Base-by-base conservation (phyloP, 495 filamentous ascomycete species). In the Massariosphaeria phaeospora region DNA sequence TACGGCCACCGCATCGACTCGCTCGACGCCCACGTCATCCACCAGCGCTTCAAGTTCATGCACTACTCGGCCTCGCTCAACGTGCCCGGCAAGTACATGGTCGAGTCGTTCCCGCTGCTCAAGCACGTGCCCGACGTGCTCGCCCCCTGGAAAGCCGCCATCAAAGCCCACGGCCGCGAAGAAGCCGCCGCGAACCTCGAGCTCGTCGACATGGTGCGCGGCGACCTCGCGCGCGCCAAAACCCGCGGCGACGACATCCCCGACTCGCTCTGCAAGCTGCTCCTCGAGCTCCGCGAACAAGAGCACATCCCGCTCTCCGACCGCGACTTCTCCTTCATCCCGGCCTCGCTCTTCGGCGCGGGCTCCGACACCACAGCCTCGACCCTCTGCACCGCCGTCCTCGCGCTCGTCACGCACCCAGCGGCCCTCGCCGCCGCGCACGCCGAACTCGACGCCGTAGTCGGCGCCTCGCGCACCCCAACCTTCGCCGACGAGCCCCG, bases 321-420 rank as follows among this genome's bases (percentile, higher is more conserved):
- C 42, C 70, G 69, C 24, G 79, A 84, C 62, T 76, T 85, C 49
- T 79, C 81, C 11, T 73, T 73, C 56, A 69, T 84, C 0, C 79
- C 77, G 0, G 80, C 79, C 1, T 82, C 79, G 33, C 70, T 84
- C 4, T 84, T 84, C 51, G 80, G 79, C 2, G 82, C 82, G 11
- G 82, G 82, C 11, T 76, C 77, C n/a, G 82, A 85, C 63, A 85
- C 82, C 3, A 80, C 80, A 43, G 69, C 80, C 8, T 78, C 78
- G 31, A 84, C 82, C 0, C 69, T 85, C 25, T 75, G 76, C 61
- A 78, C 74, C 15, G 82, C 80, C 25, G 72, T 85, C 29, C 77
- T 83, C 23, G 82, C 79, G 27, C 74, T 86, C 1, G 57, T 69
- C 9, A 72, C 57, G 54, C 76, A 74, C 23, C 70, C 72, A 0